Conservation (phyloP, 2,329 filamentous ascomycete genomes). For the Cladorrhinum sp. region DNA sequence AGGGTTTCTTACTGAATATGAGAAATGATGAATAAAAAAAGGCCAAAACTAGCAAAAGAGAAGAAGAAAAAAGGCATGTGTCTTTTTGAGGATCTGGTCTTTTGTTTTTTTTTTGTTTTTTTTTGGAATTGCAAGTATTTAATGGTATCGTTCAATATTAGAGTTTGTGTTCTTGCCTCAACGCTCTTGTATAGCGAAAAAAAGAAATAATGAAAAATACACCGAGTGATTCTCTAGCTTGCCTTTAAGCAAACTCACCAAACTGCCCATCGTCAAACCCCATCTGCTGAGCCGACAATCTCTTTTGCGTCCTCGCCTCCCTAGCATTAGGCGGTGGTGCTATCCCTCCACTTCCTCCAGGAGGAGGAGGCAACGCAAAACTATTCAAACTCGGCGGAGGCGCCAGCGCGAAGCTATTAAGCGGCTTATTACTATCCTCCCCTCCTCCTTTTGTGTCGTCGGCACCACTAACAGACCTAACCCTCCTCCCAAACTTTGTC, state of each 20-base stretch:
- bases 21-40: too few species aligned
- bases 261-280: constrained; percentile 87
- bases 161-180: neutral
- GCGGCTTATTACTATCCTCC: constrained; percentile 30
- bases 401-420: constrained; percentile 66
- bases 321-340: constrained; percentile 62
- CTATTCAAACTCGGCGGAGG: constrained; percentile 62
- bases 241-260: constrained; percentile 67
- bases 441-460: constrained; percentile 26
- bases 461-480: constrained; percentile 34
- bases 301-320: constrained; percentile 59
- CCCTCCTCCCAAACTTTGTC: constrained; percentile 49
- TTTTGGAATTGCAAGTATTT: too few species aligned
- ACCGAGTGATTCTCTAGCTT: neutral
- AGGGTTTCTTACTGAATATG: too few species aligned
- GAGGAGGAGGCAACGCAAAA: constrained; percentile 75
- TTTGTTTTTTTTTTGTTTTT: neutral
- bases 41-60: too few species aligned
- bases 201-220: neutral
- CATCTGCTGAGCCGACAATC: constrained; percentile 58
- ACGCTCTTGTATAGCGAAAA: neutral
- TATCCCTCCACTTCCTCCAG: constrained; percentile 30
- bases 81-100: neutral
- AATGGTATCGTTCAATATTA: neutral
- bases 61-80: neutral